Base-by-base conservation (phyloP, 2,329 filamentous ascomycete species). In the Penicillium sp. region DNA sequence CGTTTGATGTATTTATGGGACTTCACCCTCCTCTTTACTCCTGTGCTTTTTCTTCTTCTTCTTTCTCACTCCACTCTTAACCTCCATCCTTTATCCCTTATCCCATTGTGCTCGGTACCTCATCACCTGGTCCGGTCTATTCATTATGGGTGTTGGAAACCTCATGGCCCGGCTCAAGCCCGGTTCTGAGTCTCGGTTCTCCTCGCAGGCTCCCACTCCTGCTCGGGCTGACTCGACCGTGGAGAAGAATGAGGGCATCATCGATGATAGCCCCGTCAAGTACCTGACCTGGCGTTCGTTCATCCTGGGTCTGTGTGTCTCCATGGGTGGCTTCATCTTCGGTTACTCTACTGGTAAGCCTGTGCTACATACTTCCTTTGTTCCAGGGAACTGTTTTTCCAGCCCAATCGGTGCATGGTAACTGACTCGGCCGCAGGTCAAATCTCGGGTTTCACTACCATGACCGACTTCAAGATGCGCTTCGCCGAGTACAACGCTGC, bases 311-410 rank as follows among this genome's bases (percentile, higher is more conserved):
- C 54, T 82, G 42, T 73, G 81, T 59, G 80, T 81, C 45, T 81
- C 79, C 6, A 82, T 82, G 77, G 80, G 80, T 65, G 80, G 80
- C 63, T 79, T 82, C 68, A 78, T 81, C 60, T 81, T 81, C 66
- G 79, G 79, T 65, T 81, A 81, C 67, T 74, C 78, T 22, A 80
- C 78, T 63, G 78, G 77, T 77, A 71, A 62, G 70, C 66, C 64
- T 49, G 40, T 60, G 59, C 56, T 47, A 22, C 57, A 61, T 38
- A 26, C 47, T 13, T 28, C 35, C 7, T 10, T 33, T 6, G 30
- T 4, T 10, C 30, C 40, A 15, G 30, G 19, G 51, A 13, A 26
- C 22, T 26, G 13, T 13, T 17, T 38, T 13, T 40, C 19, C 51
- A 37, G 7, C 13, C 22, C 33, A 28, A 24, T 56, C 9, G 53